Conservation (phyloP, 306 rosid genomes). For the Lithocarpus polystachyus region DNA sequence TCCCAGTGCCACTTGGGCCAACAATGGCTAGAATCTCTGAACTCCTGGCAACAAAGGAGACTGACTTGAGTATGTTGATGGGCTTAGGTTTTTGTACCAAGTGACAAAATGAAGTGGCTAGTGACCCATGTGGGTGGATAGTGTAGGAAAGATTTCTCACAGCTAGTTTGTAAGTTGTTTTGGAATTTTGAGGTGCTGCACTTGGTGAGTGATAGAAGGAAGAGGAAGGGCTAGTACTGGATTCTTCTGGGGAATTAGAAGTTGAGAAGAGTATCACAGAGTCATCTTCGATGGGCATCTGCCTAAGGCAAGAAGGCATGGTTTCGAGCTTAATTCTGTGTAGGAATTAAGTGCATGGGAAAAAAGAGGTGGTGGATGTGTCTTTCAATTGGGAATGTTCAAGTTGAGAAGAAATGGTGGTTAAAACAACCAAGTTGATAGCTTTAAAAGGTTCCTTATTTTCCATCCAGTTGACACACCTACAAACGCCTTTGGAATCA, state of each 20-base stretch:
- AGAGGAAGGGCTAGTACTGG: slow-evolving; percentile 52
- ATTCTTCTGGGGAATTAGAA: slow-evolving; percentile 62
- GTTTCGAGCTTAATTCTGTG: slow-evolving; percentile 13
- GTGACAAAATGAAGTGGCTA: slow-evolving; percentile 34
- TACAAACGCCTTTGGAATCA: neutral
- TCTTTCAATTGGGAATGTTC: neutral
- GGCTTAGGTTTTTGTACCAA: slow-evolving; percentile 45
- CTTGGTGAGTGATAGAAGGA: slow-evolving; percentile 52
- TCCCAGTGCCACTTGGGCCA: slow-evolving; percentile 95
- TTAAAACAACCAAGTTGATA: slow-evolving; percentile 38
- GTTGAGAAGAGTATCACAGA: slow-evolving; percentile 52
- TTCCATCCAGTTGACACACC: neutral
- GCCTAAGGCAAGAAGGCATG: slow-evolving; percentile 46
- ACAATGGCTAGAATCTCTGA: slow-evolving; percentile 74
- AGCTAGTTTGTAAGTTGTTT: slow-evolving; percentile 37
- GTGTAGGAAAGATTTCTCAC: slow-evolving; percentile 60
- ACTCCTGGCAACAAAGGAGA: slow-evolving; percentile 67
- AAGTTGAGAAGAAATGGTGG: slow-evolving; percentile 31
- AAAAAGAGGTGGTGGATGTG: slow-evolving; percentile 17
- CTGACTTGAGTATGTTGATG: slow-evolving; percentile 58
- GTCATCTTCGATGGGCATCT: slow-evolving; percentile 53
- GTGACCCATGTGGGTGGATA: slow-evolving; percentile 33
- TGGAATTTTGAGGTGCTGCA: slow-evolving; percentile 19
- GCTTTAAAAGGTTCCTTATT: slow-evolving; percentile 2
- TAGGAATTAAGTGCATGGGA: slow-evolving; percentile 8